These are phyloP conservation scores for Gossypium schwendimanii DNA, from an alignment of 441 rosid genomes.

Conservation along the genomic window DNA sequence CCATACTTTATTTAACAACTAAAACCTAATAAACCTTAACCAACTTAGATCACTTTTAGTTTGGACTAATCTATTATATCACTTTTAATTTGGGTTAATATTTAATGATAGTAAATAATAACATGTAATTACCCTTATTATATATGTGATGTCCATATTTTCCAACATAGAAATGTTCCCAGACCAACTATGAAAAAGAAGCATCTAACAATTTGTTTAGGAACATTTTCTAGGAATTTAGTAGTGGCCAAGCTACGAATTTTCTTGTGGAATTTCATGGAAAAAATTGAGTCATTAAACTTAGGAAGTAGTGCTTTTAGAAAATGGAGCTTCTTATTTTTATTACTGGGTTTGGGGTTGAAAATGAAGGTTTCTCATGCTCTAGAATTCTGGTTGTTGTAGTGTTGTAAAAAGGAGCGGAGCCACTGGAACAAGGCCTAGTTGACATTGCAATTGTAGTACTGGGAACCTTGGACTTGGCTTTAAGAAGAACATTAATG, in stretches of 20 bases:
- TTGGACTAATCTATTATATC: no score
- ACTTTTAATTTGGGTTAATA: no score
- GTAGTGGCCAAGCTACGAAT: constrained; percentile 40
- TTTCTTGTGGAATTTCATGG: constrained; percentile 30
- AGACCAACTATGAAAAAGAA: constrained; percentile 51
- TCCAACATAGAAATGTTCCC: constrained; percentile 21
- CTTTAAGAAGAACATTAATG: constrained; percentile 53
- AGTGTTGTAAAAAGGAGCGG: constrained; percentile 33
- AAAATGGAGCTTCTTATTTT: constrained; percentile 3
- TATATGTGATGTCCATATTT: no score
- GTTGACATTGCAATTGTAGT: constrained; percentile 49
- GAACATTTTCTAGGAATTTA: constrained; percentile 50
- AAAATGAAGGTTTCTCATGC: neutral
- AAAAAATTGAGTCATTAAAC: constrained; percentile 18
- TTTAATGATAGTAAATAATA: no score
- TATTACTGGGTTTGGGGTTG: neutral
- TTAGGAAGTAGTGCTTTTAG: constrained; percentile 23
- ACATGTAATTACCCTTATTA: no score
- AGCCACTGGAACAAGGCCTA: constrained; percentile 56
- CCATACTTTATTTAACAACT: no score
- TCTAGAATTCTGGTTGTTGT: neutral
- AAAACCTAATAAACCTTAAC: no score
- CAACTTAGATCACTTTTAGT: no score
- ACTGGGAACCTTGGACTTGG: constrained; percentile 40
- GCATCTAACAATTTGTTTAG: constrained; percentile 31